Base-by-base conservation (phyloP, 371 early-diverging fungal genomes). In the Capillidium rhysosporum region DNA sequence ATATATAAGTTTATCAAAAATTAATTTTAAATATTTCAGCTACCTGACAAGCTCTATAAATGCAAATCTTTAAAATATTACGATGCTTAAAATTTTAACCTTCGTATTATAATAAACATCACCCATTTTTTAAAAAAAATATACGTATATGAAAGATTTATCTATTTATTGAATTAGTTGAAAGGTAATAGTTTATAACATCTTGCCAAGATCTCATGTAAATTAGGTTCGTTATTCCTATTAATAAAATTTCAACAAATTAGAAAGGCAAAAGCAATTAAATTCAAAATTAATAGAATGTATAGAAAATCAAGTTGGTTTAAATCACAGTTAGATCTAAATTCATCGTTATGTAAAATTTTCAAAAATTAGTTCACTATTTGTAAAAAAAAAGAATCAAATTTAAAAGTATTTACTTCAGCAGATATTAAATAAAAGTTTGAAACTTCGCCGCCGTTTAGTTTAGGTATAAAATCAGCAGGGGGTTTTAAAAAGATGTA, bases 371-470 rank as follows among this genome's bases (percentile, higher is more conserved):
- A 43, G 23, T 30, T 18, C 40, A 25, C 28, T 4, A 40, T 29
- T 46, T 30, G 39, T 31, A 49, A 20, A 40, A 8, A 44, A 49
- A 43, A 47, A 52, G 26, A n/a, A 48, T 49, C 4, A 8, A 12
- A 21, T 20, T 16, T 14, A 20, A 40, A 54, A 14, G 7, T 56
- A 0, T 57, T 49, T 44, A 82, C 76, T 60, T 88, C 72, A 18
- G 79, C 75, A 1, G 67, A 57, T 84, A 80, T 73, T 40, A 89
- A 66, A 41, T 76, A 72, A 54, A 92, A 96, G 30, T 66, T 65
- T n/a, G 81, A 76, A 2, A 90, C 94, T 64, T 96, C 96, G 7
- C 87, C 92, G 59, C 93, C 96, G 21, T 73, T 73, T 0, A 89
- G 84, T 4, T 46, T 60, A 10, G 93, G 94, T 21, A 47, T 53